Base-by-base conservation (phyloP, 1,284 basidiomycete genomes). In the Meira miltonrushii region DNA sequence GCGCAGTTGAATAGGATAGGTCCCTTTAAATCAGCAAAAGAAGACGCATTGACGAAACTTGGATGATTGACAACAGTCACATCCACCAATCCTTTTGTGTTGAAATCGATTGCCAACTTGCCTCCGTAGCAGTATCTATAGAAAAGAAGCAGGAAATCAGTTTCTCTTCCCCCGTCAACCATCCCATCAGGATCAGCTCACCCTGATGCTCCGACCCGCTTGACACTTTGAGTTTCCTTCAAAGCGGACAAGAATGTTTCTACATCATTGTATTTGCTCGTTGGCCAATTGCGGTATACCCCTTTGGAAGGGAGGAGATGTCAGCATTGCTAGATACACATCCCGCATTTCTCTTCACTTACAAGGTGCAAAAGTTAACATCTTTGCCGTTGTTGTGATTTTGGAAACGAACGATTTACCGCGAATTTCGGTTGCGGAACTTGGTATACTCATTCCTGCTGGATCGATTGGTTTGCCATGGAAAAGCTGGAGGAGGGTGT, bases 61-160 rank as follows among this genome's bases (percentile, higher is more conserved):
- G 87, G 87, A 71, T 88, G 87, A 54, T 79, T 81, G 37, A 86
- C 80, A 15, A 87, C 83, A 1, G 83, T 77, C 48, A 81, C 82
- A 51, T 84, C 68, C 19, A 86, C 71, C 8, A 81, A 61, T 38
- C 59, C 63, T 7, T 66, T 60, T 0, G 67, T 60, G 12, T 78
- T 62, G 54, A 78, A 64, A 28, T 67, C 54, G 43, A 74, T 55
- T 50, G 73, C 60, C 43, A 77, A 58, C 1, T 71, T 67, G 9
- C 80, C 87, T 7, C 87, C 87, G 62, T 81, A 86, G 71, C 87
- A 87, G 75, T 85, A 87, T 2, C 54, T 56, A n/a, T n/a, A n/a
- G 25, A 7, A 1, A 1, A 50, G 39, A 33, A 33, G 28, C 3
- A 33, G 8, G 28, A 4, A 1, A 43, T 17, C 21, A 48, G 43